Base-by-base conservation (phyloP, 192 early-diverging fungal species). In the Coemansia sp. region DNA sequence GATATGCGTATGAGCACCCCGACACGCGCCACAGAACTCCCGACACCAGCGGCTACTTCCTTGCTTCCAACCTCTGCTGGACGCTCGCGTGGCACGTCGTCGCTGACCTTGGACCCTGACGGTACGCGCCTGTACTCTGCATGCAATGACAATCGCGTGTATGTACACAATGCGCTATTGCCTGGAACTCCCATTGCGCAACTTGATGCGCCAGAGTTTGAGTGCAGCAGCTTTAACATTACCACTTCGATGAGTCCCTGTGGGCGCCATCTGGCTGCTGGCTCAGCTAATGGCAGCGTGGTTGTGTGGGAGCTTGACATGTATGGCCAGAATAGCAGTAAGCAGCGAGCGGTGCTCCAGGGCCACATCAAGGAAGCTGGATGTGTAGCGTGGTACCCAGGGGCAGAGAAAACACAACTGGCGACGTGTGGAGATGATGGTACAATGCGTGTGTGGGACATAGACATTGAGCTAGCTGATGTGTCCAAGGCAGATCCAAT, bases 391-490 rank as follows among this genome's bases (percentile, higher is more conserved):
- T 95, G 94, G 94, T 84, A 83, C 51, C 84, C 84, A 36, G 76
- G 68, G 39, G 75, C 74, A 37, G 64, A 66, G 34, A 41, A 62
- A 7, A 67, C 46, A 23, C 76, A 94, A 90, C 77, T 95, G 64
- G 91, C 87, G 31, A 86, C 87, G 29, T 92, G 92, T 62, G 87
- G 88, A 0, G 93, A 95, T 59, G 94, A 96, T 73, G 84, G 85
- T 5, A 87, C 77, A 0, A 80, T 91, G 61, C 80, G 93, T 19
- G 76, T 94, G 29, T 96, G 94, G 94, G 89, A 82, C 37, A 50
- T 78, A 19, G 29, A 78, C 41, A 5, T 69, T 3, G 32, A 39
- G 31, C 72, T 71, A 36, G 81, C 74, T 21, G 67, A 69, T 44
- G 29, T 45, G n/a, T 73, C 62, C 5, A 53, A 25, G 29, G 34